Conservation (phyloP, 495 filamentous ascomycete species). For the Penicillium diatomitis region DNA sequence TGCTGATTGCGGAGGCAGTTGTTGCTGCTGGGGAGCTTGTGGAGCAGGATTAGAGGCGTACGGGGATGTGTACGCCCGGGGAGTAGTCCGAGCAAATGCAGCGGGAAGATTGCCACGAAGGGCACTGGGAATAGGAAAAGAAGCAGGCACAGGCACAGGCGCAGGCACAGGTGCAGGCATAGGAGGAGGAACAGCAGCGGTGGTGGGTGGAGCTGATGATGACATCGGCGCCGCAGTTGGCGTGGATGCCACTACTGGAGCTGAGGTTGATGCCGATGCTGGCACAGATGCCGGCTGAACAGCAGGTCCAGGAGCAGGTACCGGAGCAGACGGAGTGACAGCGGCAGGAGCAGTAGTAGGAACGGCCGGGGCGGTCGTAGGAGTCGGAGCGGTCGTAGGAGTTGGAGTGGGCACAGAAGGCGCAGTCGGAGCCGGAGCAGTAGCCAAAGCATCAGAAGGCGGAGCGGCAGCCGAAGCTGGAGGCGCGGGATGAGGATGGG, state of each 20-base stretch:
- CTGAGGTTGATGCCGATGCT: slow-evolving; percentile 7
- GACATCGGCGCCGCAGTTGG: slow-evolving; percentile 10
- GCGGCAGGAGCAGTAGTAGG: too few species aligned
- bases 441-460: slow-evolving; percentile 7
- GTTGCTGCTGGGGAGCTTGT: slow-evolving; percentile 19
- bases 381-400: too few species aligned
- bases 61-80: slow-evolving; percentile 34
- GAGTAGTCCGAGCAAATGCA: slow-evolving; percentile 32
- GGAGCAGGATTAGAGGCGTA: slow-evolving; percentile 35
- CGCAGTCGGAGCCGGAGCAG: slow-evolving; percentile 7
- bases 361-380: too few species aligned
- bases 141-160: slow-evolving; percentile 18
- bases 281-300: background rate
- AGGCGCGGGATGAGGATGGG: slow-evolving; percentile 5
- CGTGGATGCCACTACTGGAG: background rate
- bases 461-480: slow-evolving; percentile 7
- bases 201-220: slow-evolving; percentile 12
- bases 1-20: slow-evolving; percentile 17
- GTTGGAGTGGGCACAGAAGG: too few species aligned
- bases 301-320: too few species aligned
- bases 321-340: too few species aligned
- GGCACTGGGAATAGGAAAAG: slow-evolving; percentile 33
- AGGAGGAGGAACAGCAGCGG: slow-evolving; percentile 10
- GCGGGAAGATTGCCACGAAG: slow-evolving; percentile 37
- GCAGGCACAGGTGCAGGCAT: slow-evolving; percentile 12